Evolutionary conservation across 148 eudicot genomes (phyloP).

Genomic region (Rhododendron henanense): DNA sequence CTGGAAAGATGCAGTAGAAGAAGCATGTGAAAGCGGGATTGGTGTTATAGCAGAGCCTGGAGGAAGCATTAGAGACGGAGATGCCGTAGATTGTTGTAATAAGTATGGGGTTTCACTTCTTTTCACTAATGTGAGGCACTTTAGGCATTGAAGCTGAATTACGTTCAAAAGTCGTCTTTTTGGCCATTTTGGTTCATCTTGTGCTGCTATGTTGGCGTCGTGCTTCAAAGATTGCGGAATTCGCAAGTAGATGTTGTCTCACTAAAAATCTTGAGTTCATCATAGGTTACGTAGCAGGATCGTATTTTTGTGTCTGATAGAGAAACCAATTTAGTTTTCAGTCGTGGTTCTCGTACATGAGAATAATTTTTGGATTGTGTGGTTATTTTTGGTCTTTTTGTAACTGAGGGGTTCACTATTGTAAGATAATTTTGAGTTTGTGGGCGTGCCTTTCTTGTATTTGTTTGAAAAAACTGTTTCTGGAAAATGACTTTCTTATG

Average conservation of each 20-base stretch:
- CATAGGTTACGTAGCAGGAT: neutral
- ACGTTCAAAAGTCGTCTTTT: neutral
- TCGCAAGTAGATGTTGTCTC: neutral
- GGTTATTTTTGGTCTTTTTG: neutral
- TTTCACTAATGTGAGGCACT: conserved; percentile 84
- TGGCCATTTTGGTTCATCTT: neutral
- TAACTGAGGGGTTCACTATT: neutral
- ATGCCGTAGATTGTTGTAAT: conserved; percentile 86
- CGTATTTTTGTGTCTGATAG: neutral
- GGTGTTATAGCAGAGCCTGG: conserved; percentile 86
- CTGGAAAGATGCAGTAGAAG: conserved; percentile 96
- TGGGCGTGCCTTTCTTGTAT: too few relatives aligned
- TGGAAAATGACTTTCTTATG: too few relatives aligned
- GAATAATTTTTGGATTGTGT: neutral
- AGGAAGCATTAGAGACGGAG: conserved; percentile 82
- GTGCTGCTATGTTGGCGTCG: neutral
- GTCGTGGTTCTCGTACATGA: neutral
- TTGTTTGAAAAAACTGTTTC: too few relatives aligned
- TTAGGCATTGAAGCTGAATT: conserved; percentile 50
- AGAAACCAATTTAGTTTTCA: neutral
- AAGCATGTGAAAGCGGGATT: conserved; percentile 82
- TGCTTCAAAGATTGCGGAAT: neutral
- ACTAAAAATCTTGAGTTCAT: neutral
- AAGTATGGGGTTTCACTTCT: conserved; percentile 80
- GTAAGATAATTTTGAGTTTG: too few relatives aligned